Conservation (phyloP, 352 stramenopile species). For the Poterioochromonas sp. region DNA sequence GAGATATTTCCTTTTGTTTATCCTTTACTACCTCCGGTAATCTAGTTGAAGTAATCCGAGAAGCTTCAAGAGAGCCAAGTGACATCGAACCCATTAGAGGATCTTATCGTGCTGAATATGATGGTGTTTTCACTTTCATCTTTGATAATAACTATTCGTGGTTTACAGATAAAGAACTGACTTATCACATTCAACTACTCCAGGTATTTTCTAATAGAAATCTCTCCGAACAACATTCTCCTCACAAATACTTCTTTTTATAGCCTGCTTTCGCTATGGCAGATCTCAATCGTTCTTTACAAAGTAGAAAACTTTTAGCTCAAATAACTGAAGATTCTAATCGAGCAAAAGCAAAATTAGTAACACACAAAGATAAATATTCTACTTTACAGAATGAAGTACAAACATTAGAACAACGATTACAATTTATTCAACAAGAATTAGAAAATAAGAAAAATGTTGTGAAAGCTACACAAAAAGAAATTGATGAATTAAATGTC, state of each 20-base stretch:
- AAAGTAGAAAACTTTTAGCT: neutral
- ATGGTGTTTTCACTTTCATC: conserved; percentile 20
- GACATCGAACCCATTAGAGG: conserved; percentile 20
- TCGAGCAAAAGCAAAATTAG: neutral
- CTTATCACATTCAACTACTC: conserved; percentile 12
- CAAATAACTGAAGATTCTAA: neutral
- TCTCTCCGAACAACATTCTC: neutral
- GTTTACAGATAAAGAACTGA: conserved; percentile 26
- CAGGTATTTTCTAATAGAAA: neutral
- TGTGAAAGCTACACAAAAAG: neutral
- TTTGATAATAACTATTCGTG: conserved; percentile 29
- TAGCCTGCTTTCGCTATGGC: conserved; percentile 7
- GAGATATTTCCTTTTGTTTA: conserved; percentile 20
- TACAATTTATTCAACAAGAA: neutral
- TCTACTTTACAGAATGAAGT: neutral
- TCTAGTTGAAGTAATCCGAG: neutral
- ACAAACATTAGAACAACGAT: neutral
- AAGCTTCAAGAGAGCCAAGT: neutral
- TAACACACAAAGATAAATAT: neutral
- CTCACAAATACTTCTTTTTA: neutral
- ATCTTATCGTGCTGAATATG: neutral
- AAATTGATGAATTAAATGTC: neutral
- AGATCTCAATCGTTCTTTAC: conserved; percentile 2
- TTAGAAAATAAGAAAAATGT: neutral
- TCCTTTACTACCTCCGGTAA: neutral